Evolutionary conservation across 371 early-diverging fungal genomes (phyloP).

Genomic region (Mortierella sp.): DNA sequence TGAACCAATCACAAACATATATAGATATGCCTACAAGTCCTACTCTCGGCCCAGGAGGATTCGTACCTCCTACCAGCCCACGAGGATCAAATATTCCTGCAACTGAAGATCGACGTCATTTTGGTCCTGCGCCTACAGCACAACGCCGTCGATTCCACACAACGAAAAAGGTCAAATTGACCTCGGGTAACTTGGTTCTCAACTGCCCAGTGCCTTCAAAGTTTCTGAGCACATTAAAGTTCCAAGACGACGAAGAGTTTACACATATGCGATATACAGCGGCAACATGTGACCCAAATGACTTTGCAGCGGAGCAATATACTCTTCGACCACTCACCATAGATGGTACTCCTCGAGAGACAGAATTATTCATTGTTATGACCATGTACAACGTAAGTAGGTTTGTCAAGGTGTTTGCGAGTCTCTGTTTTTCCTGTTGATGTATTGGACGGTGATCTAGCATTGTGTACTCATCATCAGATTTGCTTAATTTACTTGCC

Average conservation of each 20-base stretch:
- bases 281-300: constrained; percentile 88
- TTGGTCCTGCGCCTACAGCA: constrained; percentile 43
- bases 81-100: constrained; percentile 5
- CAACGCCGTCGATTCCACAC: constrained; percentile 44
- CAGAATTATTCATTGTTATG: constrained; percentile 91
- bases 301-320: constrained; percentile 79
- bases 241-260: constrained; percentile 70
- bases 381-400: constrained; percentile 85
- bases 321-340: constrained; percentile 80
- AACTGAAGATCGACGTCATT: constrained; percentile 42
- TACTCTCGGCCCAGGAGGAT: constrained; percentile 11
- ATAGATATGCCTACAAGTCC: constrained; percentile 14
- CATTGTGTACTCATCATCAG: too few relatives aligned
- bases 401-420: too few relatives aligned
- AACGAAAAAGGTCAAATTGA: constrained; percentile 60
- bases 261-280: constrained; percentile 87
- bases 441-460: too few relatives aligned
- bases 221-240: constrained; percentile 58
- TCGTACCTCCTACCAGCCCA: background rate
- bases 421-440: background rate
- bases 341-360: constrained; percentile 70
- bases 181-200: constrained; percentile 65
- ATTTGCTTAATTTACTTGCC: background rate
- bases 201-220: constrained; percentile 67
- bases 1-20: constrained; percentile 15